Evolutionary conservation across 1,284 basidiomycete species (phyloP), one percentile per base, ranked within the genome.

Genomic region (Puccinia polysora): DNA sequence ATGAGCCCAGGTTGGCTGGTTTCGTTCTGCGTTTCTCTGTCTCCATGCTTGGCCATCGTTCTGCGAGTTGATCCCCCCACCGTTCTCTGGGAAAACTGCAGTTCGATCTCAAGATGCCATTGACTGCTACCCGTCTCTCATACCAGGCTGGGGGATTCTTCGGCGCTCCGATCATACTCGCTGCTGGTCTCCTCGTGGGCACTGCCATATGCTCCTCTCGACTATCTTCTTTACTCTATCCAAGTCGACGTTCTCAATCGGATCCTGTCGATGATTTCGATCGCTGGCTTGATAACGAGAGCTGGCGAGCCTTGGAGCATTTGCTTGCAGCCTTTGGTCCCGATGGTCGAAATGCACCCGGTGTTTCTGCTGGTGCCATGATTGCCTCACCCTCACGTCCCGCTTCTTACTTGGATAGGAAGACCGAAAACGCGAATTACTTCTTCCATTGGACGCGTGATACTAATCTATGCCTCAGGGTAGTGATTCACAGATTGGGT

Each of bases 361-460:
- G 56, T 28, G 72, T 65, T 18, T 18, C 53, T 0, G 20, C 74
- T n/a, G 75, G 75, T 1, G 34, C 20, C 20, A 75, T 75, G 75
- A 60, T 75, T 18, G 75, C 75, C 7, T 68, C 63, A 3, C 75
- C 75, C 14, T 71, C 69, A 14, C 32, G 74, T 34, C 74, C 74
- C 0, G 56, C 25, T 28, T 62, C 59, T 15, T 70, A 74, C 15
- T 59, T 65, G 30, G 74, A 74, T 49, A 55, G 58, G 30, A 69
- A 73, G 58, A 73, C 75, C 40, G 75, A 75, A 36, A 73, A 73
- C 43, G 74, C 73, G 23, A 74, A 74, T 64, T 75, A 75, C 28
- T 74, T 67, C 23, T 75, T 75, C 53, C 75, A 75, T 59, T 75
- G 75, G 75, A 68, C 75, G 25, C 62, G 75, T 43, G 69, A 75